A percentile compares a stretch with the other conserved stretches of the same genome.
phyloP scores from a whole-genome alignment of 306 rosid species.

The Casuarina glauca region DNA sequence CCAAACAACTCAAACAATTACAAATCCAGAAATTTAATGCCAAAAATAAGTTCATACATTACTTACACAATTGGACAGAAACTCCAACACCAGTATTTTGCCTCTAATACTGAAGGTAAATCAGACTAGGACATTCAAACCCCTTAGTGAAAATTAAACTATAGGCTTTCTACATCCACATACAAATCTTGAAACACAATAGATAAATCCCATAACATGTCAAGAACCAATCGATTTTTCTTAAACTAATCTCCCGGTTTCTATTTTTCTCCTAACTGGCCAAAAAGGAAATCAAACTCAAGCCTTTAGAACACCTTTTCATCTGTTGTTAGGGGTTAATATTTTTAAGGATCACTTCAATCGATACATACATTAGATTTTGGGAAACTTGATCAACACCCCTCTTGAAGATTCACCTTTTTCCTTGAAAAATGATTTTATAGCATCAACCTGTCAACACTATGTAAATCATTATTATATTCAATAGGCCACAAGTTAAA shows the following conservation, averaged over 20 bases:
- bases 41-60: not conserved
- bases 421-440: too few species aligned
- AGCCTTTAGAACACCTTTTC: not conserved
- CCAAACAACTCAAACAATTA: slow-evolving; percentile 3
- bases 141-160: not conserved
- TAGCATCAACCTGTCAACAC: too few species aligned
- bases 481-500: too few species aligned
- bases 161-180: not conserved
- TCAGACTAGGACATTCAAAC: not conserved
- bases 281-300: not conserved
- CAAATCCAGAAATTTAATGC: not conserved
- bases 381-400: too few species aligned
- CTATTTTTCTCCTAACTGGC: not conserved
- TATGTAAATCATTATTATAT: too few species aligned
- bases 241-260: not conserved
- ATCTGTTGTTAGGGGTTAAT: not conserved
- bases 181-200: not conserved
- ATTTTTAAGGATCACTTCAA: not conserved
- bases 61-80: not conserved
- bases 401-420: too few species aligned
- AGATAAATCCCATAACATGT: not conserved
- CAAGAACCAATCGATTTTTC: not conserved
- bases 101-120: not conserved
- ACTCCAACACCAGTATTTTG: not conserved
- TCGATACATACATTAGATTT: not conserved